Evolutionary conservation across 2,329 filamentous ascomycete genomes (phyloP).

Genomic region (Aspergillus oerlinghausenensis): DNA sequence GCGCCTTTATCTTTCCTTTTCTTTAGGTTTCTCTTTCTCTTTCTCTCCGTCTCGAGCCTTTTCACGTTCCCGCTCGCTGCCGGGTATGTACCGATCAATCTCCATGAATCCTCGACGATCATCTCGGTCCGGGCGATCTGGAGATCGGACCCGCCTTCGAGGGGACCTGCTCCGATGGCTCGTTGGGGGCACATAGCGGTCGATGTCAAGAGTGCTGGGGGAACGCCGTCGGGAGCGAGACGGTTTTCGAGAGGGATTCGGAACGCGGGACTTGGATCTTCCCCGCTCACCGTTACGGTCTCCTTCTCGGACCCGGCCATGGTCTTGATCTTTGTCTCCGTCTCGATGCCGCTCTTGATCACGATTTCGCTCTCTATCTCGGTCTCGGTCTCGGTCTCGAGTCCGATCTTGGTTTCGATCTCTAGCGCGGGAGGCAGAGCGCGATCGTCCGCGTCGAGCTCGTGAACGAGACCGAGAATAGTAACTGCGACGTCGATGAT

Average conservation of each 20-base stretch:
- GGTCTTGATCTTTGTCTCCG: constrained; percentile 5
- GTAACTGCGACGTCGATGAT: constrained; percentile 17
- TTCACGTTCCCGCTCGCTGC: constrained; percentile 27
- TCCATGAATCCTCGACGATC: constrained; percentile 31
- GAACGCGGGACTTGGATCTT: constrained; percentile 13
- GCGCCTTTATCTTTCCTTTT: constrained; percentile 17
- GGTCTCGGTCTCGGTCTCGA: constrained; percentile 8
- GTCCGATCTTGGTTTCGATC: constrained; percentile 9
- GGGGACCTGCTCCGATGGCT: constrained; percentile 40
- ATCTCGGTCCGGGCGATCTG: constrained; percentile 32
- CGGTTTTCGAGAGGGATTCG: constrained; percentile 19
- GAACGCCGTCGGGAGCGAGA: constrained; percentile 31
- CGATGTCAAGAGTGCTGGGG: constrained; percentile 36
- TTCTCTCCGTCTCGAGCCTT: constrained; percentile 17
- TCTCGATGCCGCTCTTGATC: constrained; percentile 1
- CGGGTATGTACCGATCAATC: constrained; percentile 45
- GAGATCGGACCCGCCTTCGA: constrained; percentile 34
- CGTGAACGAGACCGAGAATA: constrained; percentile 11
- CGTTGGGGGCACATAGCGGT: constrained; percentile 40
- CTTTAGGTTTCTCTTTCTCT: constrained; percentile 8
- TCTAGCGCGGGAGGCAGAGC: constrained; percentile 14
- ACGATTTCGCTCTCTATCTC: constrained; percentile 8
- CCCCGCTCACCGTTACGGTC: constrained; percentile 16
- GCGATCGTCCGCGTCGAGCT: constrained; percentile 11
- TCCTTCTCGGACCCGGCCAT: constrained; percentile 11